Evolutionary conservation across 164 flowering plant genomes (phyloP).

Genomic region (Nelumbo lutea): DNA sequence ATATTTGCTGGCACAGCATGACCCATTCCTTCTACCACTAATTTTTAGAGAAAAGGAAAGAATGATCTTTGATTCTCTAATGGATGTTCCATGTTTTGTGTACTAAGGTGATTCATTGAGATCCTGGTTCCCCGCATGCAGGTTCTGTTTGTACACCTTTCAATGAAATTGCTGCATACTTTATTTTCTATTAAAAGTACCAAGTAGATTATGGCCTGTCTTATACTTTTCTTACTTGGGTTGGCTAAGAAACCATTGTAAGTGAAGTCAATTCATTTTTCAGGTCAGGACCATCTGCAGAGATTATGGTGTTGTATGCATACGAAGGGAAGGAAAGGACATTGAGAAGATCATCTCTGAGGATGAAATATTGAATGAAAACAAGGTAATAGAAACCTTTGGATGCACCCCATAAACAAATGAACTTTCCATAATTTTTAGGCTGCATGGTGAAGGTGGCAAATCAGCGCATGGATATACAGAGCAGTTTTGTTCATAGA

Average conservation of each 20-base stretch:
- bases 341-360: slow-evolving; percentile 48
- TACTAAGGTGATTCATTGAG: neutral
- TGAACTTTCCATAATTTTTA: neutral
- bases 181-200: neutral
- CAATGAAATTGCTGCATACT: no score
- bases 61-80: neutral
- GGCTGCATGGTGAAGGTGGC: neutral
- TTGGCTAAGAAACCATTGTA: no score
- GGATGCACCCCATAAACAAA: neutral
- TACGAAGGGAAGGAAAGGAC: slow-evolving; percentile 82
- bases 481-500: neutral
- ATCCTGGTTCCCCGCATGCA: neutral
- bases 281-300: slow-evolving; percentile 67
- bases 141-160: neutral
- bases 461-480: neutral
- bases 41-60: neutral
- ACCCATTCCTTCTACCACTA: no score
- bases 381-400: slow-evolving; percentile 36
- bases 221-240: no score
- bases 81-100: neutral
- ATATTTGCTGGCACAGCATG: neutral
- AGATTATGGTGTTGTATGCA: slow-evolving; percentile 84
- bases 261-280: slow-evolving; percentile 7
- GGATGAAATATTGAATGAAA: slow-evolving; percentile 56
- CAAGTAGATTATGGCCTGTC: no score